phyloP scores from a whole-genome alignment of 1,284 basidiomycete species.

The Trichosporon ovoides region DNA sequence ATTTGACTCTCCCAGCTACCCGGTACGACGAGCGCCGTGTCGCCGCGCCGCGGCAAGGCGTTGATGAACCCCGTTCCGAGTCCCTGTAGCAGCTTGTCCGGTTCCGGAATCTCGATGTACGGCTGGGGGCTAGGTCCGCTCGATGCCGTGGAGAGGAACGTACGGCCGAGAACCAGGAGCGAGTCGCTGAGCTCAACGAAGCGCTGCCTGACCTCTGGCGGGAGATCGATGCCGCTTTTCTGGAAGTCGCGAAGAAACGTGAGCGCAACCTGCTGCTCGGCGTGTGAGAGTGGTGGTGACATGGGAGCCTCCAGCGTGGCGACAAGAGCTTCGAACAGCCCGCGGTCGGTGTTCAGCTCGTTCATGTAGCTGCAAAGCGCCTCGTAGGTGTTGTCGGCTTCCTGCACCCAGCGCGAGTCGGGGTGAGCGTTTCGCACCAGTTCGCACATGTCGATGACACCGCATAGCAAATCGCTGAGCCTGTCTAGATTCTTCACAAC shows the following conservation, averaged over 20 bases:
- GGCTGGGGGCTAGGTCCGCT: constrained; percentile 28
- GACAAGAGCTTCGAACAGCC: constrained; percentile 63
- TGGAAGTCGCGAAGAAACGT: constrained; percentile 97
- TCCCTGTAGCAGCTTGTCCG: constrained; percentile 36
- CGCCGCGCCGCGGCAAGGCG: constrained; percentile 56
- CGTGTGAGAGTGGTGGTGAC: constrained; percentile 37
- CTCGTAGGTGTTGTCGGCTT: constrained; percentile 84
- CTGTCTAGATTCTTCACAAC: constrained; percentile 92
- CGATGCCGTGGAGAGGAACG: constrained; percentile 67
- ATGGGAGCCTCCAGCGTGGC: constrained; percentile 44
- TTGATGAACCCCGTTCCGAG: constrained; percentile 43
- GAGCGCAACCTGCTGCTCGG: constrained; percentile 66
- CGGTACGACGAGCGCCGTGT: constrained; percentile 64
- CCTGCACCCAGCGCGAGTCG: constrained; percentile 71
- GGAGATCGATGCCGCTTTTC: constrained; percentile 89
- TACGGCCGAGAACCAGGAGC: constrained; percentile 79
- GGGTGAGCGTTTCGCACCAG: constrained; percentile 90
- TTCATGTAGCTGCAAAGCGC: constrained; percentile 96
- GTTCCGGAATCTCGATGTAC: constrained; percentile 41
- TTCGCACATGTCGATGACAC: constrained; percentile 94
- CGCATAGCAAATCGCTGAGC: constrained; percentile 89
- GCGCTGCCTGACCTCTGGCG: constrained; percentile 65
- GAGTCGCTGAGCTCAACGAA: constrained; percentile 91
- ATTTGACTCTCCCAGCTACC: constrained; percentile 84
- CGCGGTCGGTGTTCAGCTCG: constrained; percentile 90